Conservation (phyloP, 2,329 filamentous ascomycete genomes). For the Penicillium sp. region DNA sequence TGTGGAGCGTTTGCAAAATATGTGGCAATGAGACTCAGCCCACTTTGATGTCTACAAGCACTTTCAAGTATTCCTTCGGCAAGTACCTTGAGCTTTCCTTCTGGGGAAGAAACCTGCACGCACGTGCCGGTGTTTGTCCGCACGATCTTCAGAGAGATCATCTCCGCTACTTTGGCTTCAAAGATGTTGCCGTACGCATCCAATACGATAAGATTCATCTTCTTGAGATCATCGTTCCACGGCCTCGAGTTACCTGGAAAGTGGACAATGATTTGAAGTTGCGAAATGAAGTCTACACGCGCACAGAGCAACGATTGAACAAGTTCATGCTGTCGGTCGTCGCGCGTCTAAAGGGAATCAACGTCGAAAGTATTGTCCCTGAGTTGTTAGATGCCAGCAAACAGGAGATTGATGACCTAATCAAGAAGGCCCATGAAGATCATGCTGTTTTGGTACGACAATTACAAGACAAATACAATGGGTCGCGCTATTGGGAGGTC, state of each 20-base stretch:
- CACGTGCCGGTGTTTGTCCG: constrained; percentile 76
- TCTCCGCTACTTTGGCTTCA: constrained; percentile 87
- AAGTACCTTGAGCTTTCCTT: constrained; percentile 98
- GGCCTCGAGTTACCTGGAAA: constrained; percentile 93
- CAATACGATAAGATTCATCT: constrained; percentile 93
- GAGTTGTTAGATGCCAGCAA: constrained; percentile 85
- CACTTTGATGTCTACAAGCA: constrained; percentile 87
- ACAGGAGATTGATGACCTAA: constrained; percentile 76
- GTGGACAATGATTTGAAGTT: constrained; percentile 90
- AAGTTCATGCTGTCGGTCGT: constrained; percentile 89
- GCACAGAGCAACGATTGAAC: constrained; percentile 79
- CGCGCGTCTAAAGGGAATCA: constrained; percentile 81
- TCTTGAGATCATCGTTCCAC: constrained; percentile 90
- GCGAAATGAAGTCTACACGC: constrained; percentile 87
- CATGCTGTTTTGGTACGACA: constrained; percentile 73
- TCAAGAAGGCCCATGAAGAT: constrained; percentile 81
- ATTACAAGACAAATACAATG: constrained; percentile 87
- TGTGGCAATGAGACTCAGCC: constrained; percentile 90
- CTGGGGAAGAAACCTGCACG: constrained; percentile 82
- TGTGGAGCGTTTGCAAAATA: constrained; percentile 97
- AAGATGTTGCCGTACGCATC: constrained; percentile 81
- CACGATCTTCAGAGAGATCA: constrained; percentile 94
- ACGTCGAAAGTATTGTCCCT: constrained; percentile 85
- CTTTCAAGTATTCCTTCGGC: constrained; percentile 97
- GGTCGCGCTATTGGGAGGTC: constrained; percentile 94